phyloP scores from a whole-genome alignment of 164 flowering plant genomes.

The Vitis cinerea region DNA sequence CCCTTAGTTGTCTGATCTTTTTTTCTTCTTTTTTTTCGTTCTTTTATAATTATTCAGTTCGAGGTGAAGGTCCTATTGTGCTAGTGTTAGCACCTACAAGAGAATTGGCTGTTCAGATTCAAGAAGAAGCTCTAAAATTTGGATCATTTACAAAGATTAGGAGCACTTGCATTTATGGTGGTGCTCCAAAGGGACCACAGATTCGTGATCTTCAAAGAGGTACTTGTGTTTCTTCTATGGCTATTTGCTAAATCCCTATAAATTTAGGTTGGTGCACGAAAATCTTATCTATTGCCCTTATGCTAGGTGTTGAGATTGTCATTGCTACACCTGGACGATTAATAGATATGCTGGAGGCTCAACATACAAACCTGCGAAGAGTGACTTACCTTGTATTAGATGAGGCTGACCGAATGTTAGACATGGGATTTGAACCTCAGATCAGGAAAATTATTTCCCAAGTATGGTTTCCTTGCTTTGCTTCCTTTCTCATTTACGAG shows the following conservation, averaged over 20 bases:
- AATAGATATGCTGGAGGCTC: constrained; percentile 95
- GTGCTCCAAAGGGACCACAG: constrained; percentile 98
- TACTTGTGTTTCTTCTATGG: constrained; percentile 11
- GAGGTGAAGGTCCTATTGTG: constrained; percentile 89
- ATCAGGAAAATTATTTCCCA: constrained; percentile 86
- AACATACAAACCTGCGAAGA: constrained; percentile 78
- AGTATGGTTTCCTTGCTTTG: constrained; percentile 27
- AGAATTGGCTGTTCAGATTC: constrained; percentile 96
- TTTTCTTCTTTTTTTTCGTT: not conserved
- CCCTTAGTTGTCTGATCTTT: not conserved
- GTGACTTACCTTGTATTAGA: constrained; percentile 97
- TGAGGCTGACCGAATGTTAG: constrained; percentile 98
- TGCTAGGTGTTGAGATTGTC: constrained; percentile 89
- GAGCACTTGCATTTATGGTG: constrained; percentile 91
- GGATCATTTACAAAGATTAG: constrained; percentile 62
- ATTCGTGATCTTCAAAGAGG: constrained; percentile 94
- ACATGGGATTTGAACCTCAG: constrained; percentile 99
- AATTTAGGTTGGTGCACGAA: no score
- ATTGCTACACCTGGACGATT: constrained; percentile 97
- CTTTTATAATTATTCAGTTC: constrained; percentile 32
- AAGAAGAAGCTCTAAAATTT: constrained; percentile 80
- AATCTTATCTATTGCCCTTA: not conserved
- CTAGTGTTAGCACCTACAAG: constrained; percentile 91
- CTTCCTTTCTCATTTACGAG: not conserved
- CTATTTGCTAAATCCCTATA: not conserved